A percentile compares a stretch with the other conserved stretches of the same genome.
These are phyloP conservation scores for Neoscytalidium dimidiatum DNA, from an alignment of 2,329 filamentous ascomycete genomes.

Conservation along the genomic window DNA sequence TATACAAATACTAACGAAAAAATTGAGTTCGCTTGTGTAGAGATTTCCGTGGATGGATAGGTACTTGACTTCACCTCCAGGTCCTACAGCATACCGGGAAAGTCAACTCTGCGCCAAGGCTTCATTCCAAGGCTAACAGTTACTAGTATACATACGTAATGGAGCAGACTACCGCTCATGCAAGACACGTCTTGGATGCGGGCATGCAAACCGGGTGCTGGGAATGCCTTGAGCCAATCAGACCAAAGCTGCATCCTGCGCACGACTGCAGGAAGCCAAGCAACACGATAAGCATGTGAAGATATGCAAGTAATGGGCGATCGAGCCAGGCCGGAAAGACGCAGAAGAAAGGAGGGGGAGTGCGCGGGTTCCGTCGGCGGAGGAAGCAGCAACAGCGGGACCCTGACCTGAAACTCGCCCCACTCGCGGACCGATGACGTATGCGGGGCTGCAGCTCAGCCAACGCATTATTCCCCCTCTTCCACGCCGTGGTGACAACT, in stretches of 20 bases:
- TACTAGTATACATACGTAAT: too few species aligned
- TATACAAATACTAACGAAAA: too few species aligned
- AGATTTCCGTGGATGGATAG: too few species aligned
- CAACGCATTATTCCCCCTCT: background rate
- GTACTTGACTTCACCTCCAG: too few species aligned
- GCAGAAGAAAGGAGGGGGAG: background rate
- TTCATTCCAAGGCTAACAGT: too few species aligned
- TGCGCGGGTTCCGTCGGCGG: conserved; percentile 8
- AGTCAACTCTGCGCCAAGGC: too few species aligned
- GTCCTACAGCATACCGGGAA: too few species aligned
- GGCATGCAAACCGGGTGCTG: too few species aligned
- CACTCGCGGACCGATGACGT: conserved; percentile 1
- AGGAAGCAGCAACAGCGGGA: background rate
- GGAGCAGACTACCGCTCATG: too few species aligned
- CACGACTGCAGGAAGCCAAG: background rate
- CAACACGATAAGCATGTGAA: background rate
- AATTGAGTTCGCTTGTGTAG: too few species aligned
- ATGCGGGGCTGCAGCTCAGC: conserved; percentile 3
- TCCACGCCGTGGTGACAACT: background rate
- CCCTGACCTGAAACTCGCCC: conserved; percentile 1
- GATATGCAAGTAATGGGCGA: background rate
- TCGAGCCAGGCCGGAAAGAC: background rate
- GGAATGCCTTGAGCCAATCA: background rate
- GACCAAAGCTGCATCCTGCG: background rate
- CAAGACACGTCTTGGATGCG: background rate